Evolutionary conservation across 1,284 basidiomycete species (phyloP).

Genomic region (Trametes polyzona): DNA sequence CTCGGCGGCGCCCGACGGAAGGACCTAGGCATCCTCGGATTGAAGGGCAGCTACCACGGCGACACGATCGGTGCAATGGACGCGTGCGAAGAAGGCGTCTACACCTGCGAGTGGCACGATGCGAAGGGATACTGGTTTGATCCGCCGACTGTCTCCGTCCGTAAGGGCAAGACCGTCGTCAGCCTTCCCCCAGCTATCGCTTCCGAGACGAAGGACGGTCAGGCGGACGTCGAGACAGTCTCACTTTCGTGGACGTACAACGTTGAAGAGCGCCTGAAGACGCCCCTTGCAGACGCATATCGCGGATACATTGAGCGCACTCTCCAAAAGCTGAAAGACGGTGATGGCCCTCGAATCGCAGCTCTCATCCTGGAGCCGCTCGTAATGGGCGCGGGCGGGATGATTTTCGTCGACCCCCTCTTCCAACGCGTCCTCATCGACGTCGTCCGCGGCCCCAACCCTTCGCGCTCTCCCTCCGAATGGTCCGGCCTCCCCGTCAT

Average conservation of each 20-base stretch:
- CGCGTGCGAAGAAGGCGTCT: constrained; percentile 89
- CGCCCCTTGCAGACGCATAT: constrained; percentile 71
- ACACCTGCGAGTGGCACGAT: constrained; percentile 96
- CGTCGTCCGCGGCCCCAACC: constrained; percentile 58
- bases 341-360: constrained; percentile 50
- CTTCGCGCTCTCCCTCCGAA: constrained; percentile 25
- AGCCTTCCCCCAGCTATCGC: constrained; percentile 60
- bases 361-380: constrained; percentile 92
- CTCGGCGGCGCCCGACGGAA: constrained; percentile 47
- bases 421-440: constrained; percentile 92
- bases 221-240: constrained; percentile 38
- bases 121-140: constrained; percentile 95
- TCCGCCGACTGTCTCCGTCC: constrained; percentile 77
- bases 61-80: constrained; percentile 99
- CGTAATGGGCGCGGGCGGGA: constrained; percentile 94
- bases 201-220: constrained; percentile 36
- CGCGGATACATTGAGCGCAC: constrained; percentile 58
- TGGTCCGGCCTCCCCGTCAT: constrained; percentile 89
- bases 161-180: constrained; percentile 63
- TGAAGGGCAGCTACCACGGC: constrained; percentile 96
- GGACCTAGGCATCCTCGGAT: constrained; percentile 80
- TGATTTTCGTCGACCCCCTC: constrained; percentile 97
- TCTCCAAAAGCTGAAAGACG: constrained; percentile 53
- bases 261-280: constrained; percentile 62
- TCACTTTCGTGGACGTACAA: constrained; percentile 77